A percentile compares a stretch with the other conserved stretches of the same genome.
Conservation (phyloP, 805 yeast genomes). For the Suhomyces faveliae region DNA sequence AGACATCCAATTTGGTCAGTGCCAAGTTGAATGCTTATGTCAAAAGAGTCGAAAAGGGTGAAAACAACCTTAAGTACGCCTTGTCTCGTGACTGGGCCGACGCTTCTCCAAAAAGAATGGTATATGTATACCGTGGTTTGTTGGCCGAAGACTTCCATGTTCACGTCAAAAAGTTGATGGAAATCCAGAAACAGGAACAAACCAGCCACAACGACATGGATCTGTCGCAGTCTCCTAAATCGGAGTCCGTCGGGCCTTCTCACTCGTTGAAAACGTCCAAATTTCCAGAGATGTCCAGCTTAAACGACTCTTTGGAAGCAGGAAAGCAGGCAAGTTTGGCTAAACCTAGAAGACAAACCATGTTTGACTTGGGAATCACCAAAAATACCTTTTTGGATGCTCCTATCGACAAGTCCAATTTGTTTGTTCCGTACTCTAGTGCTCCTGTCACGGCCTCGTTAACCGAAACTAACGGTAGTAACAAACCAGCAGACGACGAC, state of each 20-base stretch:
- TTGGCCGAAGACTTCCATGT: slow-evolving; percentile 72
- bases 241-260: slow-evolving; percentile 5
- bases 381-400: slow-evolving; percentile 44
- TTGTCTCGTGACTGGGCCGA: slow-evolving; percentile 88
- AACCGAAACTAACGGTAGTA: slow-evolving; percentile 24
- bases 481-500: slow-evolving; percentile 8
- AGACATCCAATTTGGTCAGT: slow-evolving; percentile 75
- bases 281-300: slow-evolving; percentile 2
- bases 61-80: slow-evolving; percentile 67
- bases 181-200: slow-evolving; percentile 39
- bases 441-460: slow-evolving; percentile 78
- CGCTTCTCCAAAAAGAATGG: slow-evolving; percentile 87
- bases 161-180: slow-evolving; percentile 67
- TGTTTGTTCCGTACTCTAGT: slow-evolving; percentile 65
- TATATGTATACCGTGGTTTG: slow-evolving; percentile 78
- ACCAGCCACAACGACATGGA: slow-evolving; percentile 1
- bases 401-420: slow-evolving; percentile 40
- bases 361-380: slow-evolving; percentile 49
- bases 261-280: slow-evolving; percentile 6
- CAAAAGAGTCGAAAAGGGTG: slow-evolving; percentile 82
- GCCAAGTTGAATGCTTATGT: slow-evolving; percentile 85
- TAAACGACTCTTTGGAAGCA: slow-evolving; percentile 34
- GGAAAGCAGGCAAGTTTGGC: slow-evolving; percentile 31
- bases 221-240: slow-evolving; percentile 10
- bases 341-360: slow-evolving; percentile 51